A percentile compares a stretch with the other conserved stretches of the same genome.
phyloP scores from a whole-genome alignment of 106 monocot genomes.

The Phalaenopsis equestris region DNA sequence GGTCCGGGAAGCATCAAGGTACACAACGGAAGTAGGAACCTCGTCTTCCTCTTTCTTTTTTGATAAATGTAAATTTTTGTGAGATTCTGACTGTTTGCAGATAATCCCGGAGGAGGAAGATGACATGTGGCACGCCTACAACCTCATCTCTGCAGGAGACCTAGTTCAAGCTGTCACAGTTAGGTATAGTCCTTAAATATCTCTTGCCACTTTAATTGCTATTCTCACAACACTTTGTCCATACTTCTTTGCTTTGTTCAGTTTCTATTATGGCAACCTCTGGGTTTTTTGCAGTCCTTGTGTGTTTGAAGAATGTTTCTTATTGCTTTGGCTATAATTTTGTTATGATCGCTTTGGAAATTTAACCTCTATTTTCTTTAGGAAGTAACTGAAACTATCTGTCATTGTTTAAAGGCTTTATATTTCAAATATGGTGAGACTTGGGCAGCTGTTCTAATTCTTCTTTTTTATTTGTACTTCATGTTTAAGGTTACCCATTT shows the following conservation, averaged over 20 bases:
- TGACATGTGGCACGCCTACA: slow-evolving; percentile 96
- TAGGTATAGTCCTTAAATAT: slow-evolving; percentile 29
- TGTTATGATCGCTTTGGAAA: background rate
- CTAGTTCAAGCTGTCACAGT: slow-evolving; percentile 60
- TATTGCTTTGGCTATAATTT: background rate
- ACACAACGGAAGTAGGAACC: background rate
- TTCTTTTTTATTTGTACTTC: no score
- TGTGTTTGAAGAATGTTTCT: background rate
- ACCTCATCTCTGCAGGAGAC: slow-evolving; percentile 67
- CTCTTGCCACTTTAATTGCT: background rate
- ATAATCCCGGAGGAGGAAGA: slow-evolving; percentile 78
- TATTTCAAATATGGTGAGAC: no score
- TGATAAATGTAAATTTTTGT: background rate
- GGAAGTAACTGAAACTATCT: no score
- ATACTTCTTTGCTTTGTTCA: background rate
- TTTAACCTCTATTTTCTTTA: background rate
- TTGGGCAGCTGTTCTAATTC: no score
- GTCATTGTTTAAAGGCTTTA: no score
- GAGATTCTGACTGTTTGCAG: slow-evolving; percentile 15
- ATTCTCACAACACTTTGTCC: background rate
- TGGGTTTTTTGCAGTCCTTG: background rate
- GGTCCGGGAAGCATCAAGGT: slow-evolving; percentile 73
- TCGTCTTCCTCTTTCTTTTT: background rate
- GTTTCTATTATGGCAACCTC: background rate
- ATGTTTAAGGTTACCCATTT: no score